Conservation (phyloP, 169 alveolate species). For the Miamiensis avidus region DNA sequence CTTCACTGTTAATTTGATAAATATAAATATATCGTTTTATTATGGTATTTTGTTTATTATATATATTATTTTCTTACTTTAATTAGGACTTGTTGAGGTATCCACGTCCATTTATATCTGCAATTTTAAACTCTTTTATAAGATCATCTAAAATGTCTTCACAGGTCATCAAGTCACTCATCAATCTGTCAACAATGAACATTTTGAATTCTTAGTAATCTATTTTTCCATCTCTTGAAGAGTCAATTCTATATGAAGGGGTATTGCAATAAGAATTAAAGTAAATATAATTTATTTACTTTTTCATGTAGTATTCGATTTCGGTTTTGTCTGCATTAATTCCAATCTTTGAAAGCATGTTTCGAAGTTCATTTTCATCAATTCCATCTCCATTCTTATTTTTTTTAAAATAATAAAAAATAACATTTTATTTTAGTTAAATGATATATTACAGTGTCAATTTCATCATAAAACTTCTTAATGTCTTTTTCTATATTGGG, state of each 20-base stretch:
- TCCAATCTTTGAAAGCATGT: background rate
- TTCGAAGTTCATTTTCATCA: background rate
- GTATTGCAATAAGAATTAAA: no score
- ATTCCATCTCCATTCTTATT: background rate
- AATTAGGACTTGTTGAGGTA: background rate
- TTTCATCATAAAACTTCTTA: no score
- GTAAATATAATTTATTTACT: background rate
- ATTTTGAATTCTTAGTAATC: background rate
- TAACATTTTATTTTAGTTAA: no score
- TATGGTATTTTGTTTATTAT: background rate
- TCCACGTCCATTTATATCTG: conserved; percentile 3
- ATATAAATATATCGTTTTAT: background rate
- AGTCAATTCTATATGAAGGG: background rate
- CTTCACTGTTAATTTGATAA: background rate
- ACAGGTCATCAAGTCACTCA: conserved; percentile 9
- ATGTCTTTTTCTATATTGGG: background rate
- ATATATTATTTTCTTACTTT: background rate
- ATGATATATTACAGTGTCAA: background rate
- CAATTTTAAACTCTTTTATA: conserved; percentile 1
- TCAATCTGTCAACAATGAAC: background rate
- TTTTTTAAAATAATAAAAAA: no score
- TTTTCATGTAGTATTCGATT: background rate
- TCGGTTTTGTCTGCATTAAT: background rate
- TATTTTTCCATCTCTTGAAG: background rate
- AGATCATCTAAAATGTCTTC: conserved; percentile 24